phyloP scores from a whole-genome alignment of 352 stramenopile species.

The Pythium chondricola region DNA sequence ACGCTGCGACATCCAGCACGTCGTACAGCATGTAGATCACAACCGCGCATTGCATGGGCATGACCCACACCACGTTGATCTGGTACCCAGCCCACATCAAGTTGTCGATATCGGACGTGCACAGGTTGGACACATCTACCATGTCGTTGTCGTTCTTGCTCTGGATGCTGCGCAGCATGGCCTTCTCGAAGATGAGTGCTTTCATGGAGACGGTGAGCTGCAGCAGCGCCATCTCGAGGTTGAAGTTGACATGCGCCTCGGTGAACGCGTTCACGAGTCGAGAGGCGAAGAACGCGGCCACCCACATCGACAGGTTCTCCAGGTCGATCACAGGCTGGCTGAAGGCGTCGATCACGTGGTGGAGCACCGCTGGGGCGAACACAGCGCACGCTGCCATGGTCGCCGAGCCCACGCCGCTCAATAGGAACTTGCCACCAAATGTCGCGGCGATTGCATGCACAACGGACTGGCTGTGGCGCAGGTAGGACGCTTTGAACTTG shows the following conservation, averaged over 20 bases:
- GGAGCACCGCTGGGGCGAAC: constrained; percentile 11
- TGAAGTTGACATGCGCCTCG: constrained; percentile 15
- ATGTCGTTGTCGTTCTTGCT: constrained; percentile 12
- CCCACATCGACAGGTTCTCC: constrained; percentile 11
- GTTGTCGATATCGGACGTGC: constrained; percentile 81
- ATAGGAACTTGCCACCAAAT: constrained; percentile 8
- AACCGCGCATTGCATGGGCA: constrained; percentile 21
- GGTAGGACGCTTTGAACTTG: constrained; percentile 4
- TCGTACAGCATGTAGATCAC: constrained; percentile 33
- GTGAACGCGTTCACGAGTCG: constrained; percentile 21
- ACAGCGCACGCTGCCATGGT: constrained; percentile 10
- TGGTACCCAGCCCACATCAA: constrained; percentile 24
- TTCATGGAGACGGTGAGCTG: constrained; percentile 19
- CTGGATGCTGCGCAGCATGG: constrained; percentile 19
- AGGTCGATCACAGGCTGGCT: constrained; percentile 8
- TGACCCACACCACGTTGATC: constrained; percentile 31
- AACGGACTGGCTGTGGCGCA: constrained; percentile 1
- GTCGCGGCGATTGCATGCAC: background rate
- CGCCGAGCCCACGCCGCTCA: constrained; percentile 8
- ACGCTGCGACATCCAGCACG: constrained; percentile 20
- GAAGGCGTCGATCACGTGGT: constrained; percentile 23
- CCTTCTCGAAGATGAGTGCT: constrained; percentile 23
- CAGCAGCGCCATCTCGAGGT: constrained; percentile 17
- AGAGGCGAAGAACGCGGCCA: constrained; percentile 21
- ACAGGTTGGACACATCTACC: constrained; percentile 86